Conservation (phyloP, 768 basidiomycete genomes). For the Gelatoporia subvermispora region DNA sequence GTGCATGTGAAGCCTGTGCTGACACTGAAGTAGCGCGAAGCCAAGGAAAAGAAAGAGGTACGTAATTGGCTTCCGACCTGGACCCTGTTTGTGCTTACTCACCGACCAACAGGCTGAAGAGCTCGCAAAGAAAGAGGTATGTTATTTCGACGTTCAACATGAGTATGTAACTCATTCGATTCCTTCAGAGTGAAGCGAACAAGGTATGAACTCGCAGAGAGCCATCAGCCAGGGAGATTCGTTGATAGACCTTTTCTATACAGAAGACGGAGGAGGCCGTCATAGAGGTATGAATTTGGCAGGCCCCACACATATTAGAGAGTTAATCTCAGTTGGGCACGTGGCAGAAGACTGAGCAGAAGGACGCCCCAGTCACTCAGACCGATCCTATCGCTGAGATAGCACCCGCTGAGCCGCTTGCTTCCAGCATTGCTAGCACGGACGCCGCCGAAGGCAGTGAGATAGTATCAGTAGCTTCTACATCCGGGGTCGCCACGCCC, state of each 20-base stretch:
- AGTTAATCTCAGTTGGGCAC: not conserved
- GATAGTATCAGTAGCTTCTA: constrained; percentile 12
- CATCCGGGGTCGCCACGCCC: constrained; percentile 24
- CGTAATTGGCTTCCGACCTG: not conserved
- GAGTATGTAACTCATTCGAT: constrained; percentile 11
- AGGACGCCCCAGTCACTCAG: constrained; percentile 32
- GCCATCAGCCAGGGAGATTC: too few relatives aligned
- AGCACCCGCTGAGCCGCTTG: too few relatives aligned
- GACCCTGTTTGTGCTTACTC: not conserved
- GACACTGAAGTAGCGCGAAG: constrained; percentile 52
- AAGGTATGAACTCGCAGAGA: constrained; percentile 20
- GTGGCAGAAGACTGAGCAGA: constrained; percentile 48
- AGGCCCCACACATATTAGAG: too few relatives aligned
- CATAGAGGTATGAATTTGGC: constrained; percentile 15
- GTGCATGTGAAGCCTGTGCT: not conserved
- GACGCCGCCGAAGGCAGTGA: constrained; percentile 4
- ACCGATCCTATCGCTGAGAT: not conserved
- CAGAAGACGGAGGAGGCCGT: constrained; percentile 18
- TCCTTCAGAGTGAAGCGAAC: constrained; percentile 35
- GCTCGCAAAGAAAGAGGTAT: constrained; percentile 45
- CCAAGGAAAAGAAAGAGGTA: constrained; percentile 74
- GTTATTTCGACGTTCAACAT: constrained; percentile 7
- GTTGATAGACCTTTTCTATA: not conserved
- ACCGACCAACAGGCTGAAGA: constrained; percentile 46
- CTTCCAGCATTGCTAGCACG: not conserved